These are phyloP conservation scores for Inga leiocalycina DNA, from an alignment of 306 rosid species.

Conservation along the genomic window DNA sequence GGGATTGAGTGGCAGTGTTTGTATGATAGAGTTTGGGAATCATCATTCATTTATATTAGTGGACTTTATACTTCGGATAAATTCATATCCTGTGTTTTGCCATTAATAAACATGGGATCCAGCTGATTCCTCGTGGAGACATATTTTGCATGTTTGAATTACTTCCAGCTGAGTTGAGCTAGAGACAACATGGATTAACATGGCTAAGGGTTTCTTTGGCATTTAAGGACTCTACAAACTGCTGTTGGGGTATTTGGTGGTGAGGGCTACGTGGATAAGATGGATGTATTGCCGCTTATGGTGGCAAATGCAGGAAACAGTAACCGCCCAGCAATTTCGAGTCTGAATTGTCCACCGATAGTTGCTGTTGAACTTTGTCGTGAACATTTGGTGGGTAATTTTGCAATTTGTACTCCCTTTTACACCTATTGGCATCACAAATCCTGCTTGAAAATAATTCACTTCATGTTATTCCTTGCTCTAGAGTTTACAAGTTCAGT, in stretches of 20 bases:
- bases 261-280: conserved; percentile 54
- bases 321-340: conserved; percentile 59
- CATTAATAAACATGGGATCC: background rate
- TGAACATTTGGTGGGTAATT: conserved; percentile 66
- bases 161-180: background rate
- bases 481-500: conserved; percentile 6
- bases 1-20: background rate
- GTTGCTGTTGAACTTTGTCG: conserved; percentile 83
- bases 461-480: conserved; percentile 3
- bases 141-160: background rate
- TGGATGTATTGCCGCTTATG: conserved; percentile 63
- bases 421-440: background rate
- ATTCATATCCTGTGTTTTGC: background rate
- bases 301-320: conserved; percentile 70
- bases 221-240: conserved; percentile 80
- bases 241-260: conserved; percentile 89
- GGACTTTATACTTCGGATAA: background rate
- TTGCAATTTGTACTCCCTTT: background rate
- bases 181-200: conserved; percentile 1
- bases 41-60: background rate
- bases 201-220: conserved; percentile 16
- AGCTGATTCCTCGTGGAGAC: background rate
- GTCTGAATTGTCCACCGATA: conserved; percentile 71
- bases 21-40: background rate
- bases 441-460: background rate